Evolutionary conservation across 2,329 filamentous ascomycete species (phyloP).

Genomic region (Penicillium sp.): DNA sequence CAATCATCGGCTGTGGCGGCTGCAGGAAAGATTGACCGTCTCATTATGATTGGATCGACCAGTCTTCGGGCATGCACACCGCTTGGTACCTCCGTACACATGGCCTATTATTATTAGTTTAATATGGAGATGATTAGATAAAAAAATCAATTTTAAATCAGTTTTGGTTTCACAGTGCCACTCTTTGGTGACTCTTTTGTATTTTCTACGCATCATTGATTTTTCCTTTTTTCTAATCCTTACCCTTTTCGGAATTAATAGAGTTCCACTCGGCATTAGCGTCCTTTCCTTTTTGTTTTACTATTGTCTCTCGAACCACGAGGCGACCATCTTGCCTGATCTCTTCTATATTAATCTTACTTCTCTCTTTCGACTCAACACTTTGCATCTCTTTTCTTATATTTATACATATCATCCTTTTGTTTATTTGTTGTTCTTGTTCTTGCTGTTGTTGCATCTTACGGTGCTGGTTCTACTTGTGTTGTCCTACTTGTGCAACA

Average conservation of each 20-base stretch:
- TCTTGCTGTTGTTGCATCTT: neutral
- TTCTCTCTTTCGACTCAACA: slow-evolving; percentile 21
- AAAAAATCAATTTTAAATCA: neutral
- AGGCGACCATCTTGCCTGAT: slow-evolving; percentile 37
- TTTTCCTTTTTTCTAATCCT: slow-evolving; percentile 9
- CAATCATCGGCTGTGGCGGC: slow-evolving; percentile 9
- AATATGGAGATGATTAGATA: neutral
- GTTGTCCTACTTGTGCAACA: neutral
- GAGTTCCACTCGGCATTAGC: slow-evolving; percentile 7
- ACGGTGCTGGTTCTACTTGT: too few relatives aligned
- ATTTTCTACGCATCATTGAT: slow-evolving; percentile 12
- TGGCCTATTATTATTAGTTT: neutral
- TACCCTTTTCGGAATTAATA: slow-evolving; percentile 12
- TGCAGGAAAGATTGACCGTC: slow-evolving; percentile 2
- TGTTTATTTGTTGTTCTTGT: slow-evolving; percentile 6
- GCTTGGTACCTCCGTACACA: slow-evolving; percentile 4
- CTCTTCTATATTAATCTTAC: slow-evolving; percentile 39
- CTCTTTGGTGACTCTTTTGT: too few relatives aligned
- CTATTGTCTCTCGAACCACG: slow-evolving; percentile 15
- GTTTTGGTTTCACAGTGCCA: too few relatives aligned
- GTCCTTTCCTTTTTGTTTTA: neutral
- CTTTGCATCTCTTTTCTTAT: neutral
- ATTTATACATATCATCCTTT: neutral
- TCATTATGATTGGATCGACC: slow-evolving; percentile 7
- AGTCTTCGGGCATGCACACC: slow-evolving; percentile 1